Base-by-base conservation (phyloP, 441 rosid genomes). In the Bocquillonia castaneifolia region DNA sequence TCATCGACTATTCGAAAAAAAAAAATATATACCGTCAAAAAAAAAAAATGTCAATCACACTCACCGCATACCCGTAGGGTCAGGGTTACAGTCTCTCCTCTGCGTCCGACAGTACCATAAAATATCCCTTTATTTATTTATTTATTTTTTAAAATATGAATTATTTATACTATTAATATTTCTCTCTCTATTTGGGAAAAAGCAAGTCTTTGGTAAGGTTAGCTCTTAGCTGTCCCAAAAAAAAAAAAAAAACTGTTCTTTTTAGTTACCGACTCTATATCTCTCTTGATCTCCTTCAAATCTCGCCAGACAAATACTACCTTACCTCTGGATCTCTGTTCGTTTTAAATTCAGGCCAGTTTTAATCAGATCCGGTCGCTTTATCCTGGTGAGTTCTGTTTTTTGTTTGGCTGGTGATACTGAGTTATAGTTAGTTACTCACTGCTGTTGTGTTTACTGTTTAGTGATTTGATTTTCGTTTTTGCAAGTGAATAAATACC, bases 211-310 rank as follows among this genome's bases (percentile, higher is more conserved):
- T 61, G 74, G 18, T 69, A 17, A 36, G 73, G 6, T 36, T 10
- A n/a, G n/a, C 64, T 73, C 67, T 74, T 74, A 72, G 83, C 87
- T 77, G 82, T 79, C 59, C 70, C 66, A 61, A 77, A 51, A 25
- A 68, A 72, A 37, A 47, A 47, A 18, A 42, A 42, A 42, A 42
- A 42, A 4, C 47, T n/a, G 1, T 61, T 51, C 36, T 14, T 42
- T 39, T 44, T 25, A 39, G 52, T 69, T 59, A 25, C 75, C 66
- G 20, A 17, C 37, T 36, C 68, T 58, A 61, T 54, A 15, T 59
- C 25, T 10, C 14, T 10, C 6, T 7, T 10, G 1, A 18, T 18
- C 8, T 36, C 28, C 18, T 42, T 78, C 81, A 6, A 5, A 22
- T 9, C 22, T 26, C 39, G n/a, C 6, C 28, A 62, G 17, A 6